Conservation (phyloP, 129 eudicot genomes). For the Scalesia atractyloides region DNA sequence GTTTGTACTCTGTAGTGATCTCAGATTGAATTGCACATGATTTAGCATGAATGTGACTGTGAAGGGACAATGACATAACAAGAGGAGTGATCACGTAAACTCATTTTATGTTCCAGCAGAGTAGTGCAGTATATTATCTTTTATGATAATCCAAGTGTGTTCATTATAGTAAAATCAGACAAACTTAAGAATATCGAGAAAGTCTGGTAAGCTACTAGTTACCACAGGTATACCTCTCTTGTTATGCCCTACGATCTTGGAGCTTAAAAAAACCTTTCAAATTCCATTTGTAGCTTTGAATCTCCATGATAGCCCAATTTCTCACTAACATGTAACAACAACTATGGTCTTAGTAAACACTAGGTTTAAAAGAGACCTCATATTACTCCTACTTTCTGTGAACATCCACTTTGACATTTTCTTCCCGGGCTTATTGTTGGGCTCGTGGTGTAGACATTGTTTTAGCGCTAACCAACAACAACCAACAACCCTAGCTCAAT, state of each 20-base stretch:
- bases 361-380: background rate
- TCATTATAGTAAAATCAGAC: background rate
- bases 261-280: background rate
- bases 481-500: background rate
- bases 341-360: background rate
- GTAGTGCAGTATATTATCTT: background rate
- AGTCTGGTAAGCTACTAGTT: background rate
- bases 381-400: background rate
- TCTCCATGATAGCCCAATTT: background rate
- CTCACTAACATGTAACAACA: background rate
- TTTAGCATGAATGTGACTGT: slow-evolving; percentile 6
- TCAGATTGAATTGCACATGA: slow-evolving; percentile 10
- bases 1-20: background rate
- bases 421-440: no score
- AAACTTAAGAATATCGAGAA: background rate
- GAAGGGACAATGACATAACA: background rate
- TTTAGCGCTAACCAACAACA: no score
- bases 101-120: slow-evolving; percentile 1
- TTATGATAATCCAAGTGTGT: background rate
- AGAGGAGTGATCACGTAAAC: slow-evolving; percentile 3
- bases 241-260: background rate
- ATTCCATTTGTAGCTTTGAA: background rate
- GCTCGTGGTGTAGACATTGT: no score
- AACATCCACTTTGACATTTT: no score
- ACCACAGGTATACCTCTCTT: background rate